Base-by-base conservation (phyloP, 768 basidiomycete genomes). In the Calocybe indica region DNA sequence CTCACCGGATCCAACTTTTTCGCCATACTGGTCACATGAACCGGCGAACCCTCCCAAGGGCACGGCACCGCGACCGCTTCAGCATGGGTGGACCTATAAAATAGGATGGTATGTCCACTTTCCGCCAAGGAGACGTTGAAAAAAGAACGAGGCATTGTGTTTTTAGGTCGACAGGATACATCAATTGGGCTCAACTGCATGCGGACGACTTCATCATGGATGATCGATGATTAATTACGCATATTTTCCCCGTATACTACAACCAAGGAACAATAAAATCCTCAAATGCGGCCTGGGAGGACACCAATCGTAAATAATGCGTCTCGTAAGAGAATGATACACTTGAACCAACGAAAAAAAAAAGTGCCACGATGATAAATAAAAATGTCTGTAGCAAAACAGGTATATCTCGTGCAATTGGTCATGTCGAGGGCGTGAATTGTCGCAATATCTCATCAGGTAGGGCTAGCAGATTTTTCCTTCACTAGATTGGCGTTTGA, bases 1-100 rank as follows among this genome's bases (percentile, higher is more conserved):
- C 0, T 69, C 73, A 0, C 48, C 52, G 13, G 55, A 58, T 33
- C 52, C 67, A 12, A 54, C 52, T 2, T 60, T 65, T 36, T 56
- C 61, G 43, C 68, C 75, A 0, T 62, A 69, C 48, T 73, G 73
- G 66, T 69, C 70, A 8, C 58, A 62, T 45, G 50, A 43, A 13
- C 61, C 61, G 6, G 37, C 52, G 22, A 34, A 42, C 29, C 39
- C 50, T 7, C 49, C 51, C 11, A 35, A 43, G 11, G 50, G 49
- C 22, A 22, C 44, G 14, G 29, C 22, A 4, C 49, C 37, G 4
- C 55, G 55, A 5, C 43, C 30, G 29, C 46, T 59, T 6, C 46
- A 54, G 29, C 40, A 39, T 38, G 55, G 56, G 6, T 59, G 60
- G 58, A 51, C 54, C 1, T 55, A 54, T 30, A 53, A 49, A 29